These are phyloP conservation scores for Cymbopogon citratus DNA, from an alignment of 176 grass and related monocot species.

Conservation along the genomic window DNA sequence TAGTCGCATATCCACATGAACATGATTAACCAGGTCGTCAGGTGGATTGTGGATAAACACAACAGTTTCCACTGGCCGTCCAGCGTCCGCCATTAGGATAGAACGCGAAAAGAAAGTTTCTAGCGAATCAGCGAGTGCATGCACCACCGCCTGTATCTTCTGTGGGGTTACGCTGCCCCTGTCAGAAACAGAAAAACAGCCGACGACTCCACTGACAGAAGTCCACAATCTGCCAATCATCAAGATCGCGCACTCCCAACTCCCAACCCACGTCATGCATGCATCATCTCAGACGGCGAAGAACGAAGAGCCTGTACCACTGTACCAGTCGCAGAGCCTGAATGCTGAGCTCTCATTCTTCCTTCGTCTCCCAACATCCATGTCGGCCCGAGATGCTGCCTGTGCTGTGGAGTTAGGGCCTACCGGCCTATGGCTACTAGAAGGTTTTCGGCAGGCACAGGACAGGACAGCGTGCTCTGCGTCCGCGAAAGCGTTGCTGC, in stretches of 20 bases:
- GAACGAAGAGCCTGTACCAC: neutral
- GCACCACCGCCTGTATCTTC: neutral
- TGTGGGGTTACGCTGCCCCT: neutral
- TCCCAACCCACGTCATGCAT: neutral
- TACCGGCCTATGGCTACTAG: neutral
- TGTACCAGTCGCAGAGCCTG: neutral
- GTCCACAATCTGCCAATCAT: neutral
- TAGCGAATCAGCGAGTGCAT: neutral
- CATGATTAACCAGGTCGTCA: neutral
- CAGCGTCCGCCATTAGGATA: neutral
- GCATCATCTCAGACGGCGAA: neutral
- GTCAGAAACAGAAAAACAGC: no score
- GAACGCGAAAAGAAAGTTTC: neutral
- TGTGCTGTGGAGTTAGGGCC: no score
- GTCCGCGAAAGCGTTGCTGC: neutral
- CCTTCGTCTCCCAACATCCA: neutral
- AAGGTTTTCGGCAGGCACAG: neutral
- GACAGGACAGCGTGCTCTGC: neutral
- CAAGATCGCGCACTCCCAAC: neutral
- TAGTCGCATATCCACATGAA: neutral
- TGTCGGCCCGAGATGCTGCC: neutral
- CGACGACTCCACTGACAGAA: neutral
- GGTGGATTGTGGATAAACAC: neutral
- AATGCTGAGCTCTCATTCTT: neutral
- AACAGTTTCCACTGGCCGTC: neutral